Evolutionary conservation across 768 basidiomycete species (phyloP), one percentile per base, ranked within the genome.

Genomic region (Xerocomellus dryophilus): DNA sequence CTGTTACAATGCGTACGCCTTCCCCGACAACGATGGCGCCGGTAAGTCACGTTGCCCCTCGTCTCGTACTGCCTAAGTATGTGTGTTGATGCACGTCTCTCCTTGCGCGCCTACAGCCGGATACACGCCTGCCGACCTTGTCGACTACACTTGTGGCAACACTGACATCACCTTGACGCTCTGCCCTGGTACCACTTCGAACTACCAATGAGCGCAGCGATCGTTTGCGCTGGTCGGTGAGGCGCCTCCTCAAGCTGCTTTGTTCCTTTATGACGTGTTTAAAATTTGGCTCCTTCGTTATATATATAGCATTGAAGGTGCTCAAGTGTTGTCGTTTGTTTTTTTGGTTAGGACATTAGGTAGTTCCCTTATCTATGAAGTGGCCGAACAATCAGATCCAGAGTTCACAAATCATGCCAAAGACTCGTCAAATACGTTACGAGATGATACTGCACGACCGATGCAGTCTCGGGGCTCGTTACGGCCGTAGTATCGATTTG

Each of bases 1-100:
- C 6, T 71, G 67, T 50, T 56, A 48, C 54, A 69, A 71, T 18
- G 67, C 69, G 29, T 71, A 71, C 8, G 67, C 67, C 21, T 69
- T 69, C 63, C 67, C 67, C n/a, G 69, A 69, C 55, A 69, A 69
- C 36, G 69, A 71, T 17, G 69, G 69, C 18, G 35, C 67, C 4
- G 1, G 67, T 71, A 46, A 47, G 65, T 57, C 27, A 7, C 5
- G 3, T 34, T 15, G 7, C 32, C 32, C 12, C 18, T 23, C 7
- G 20, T 23, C 11, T 40, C 17, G 2, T 2, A 18, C 10, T 29
- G n/a, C 36, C 11, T 35, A 6, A 18, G 17, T 18, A 7, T 2
- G 20, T 35, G 5, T 45, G 5, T 23, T 23, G 12, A 66, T 34
- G 7, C 1, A 14, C 5, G 15, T 31, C 8, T 23, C 23, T 15